These are phyloP conservation scores for Zymoseptoria crescenta DNA, from an alignment of 2,329 filamentous ascomycete species.

Conservation along the genomic window DNA sequence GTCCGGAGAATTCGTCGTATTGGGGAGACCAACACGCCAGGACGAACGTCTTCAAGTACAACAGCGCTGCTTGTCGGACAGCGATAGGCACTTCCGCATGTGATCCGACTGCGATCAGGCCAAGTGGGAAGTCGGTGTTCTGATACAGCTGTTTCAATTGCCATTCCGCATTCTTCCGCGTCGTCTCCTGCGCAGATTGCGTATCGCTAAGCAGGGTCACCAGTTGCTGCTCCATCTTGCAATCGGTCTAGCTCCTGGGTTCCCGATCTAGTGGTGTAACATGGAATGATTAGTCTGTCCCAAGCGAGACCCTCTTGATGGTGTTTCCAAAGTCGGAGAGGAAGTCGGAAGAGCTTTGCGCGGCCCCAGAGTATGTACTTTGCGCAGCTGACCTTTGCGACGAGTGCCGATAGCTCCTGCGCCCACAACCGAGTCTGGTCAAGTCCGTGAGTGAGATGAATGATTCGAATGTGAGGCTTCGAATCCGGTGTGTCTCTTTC, in stretches of 20 bases:
- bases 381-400: background rate
- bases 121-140: conserved; percentile 65
- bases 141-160: conserved; percentile 61
- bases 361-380: background rate
- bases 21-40: conserved; percentile 74
- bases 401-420: background rate
- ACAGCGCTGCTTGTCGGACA: conserved; percentile 75
- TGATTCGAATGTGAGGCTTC: background rate
- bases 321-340: background rate
- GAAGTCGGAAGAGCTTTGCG: background rate
- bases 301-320: background rate
- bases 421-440: background rate
- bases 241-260: conserved; percentile 11
- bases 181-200: conserved; percentile 65
- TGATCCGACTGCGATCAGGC: conserved; percentile 71
- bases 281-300: conserved; percentile 1
- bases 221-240: conserved; percentile 82
- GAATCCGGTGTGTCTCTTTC: background rate
- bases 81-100: conserved; percentile 65
- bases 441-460: background rate
- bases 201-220: conserved; percentile 81
- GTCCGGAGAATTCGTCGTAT: conserved; percentile 62
- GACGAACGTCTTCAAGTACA: conserved; percentile 74
- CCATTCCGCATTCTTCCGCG: conserved; percentile 78
- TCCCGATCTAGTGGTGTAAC: conserved; percentile 8